Evolutionary conservation across 2,329 filamentous ascomycete species (phyloP).

Genomic region (Epichloe typhina): DNA sequence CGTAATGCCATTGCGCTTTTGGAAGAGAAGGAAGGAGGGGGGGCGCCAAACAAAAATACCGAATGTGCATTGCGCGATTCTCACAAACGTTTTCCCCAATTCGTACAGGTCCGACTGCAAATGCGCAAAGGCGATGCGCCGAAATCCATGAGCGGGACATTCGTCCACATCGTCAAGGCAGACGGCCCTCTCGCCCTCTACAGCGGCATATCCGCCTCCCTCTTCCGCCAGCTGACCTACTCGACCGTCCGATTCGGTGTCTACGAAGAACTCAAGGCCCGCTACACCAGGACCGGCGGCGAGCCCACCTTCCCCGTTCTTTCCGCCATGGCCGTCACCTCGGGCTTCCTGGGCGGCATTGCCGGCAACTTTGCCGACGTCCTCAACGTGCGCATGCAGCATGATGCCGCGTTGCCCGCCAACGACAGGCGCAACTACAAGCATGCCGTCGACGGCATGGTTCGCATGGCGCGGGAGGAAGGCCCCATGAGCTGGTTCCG

Average conservation of each 20-base stretch:
- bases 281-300: slow-evolving; percentile 34
- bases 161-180: slow-evolving; percentile 63
- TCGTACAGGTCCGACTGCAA: slow-evolving; percentile 70
- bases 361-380: slow-evolving; percentile 93
- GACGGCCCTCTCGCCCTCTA: slow-evolving; percentile 77
- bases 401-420: slow-evolving; percentile 64
- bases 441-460: slow-evolving; percentile 73
- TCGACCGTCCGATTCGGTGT: slow-evolving; percentile 92
- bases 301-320: slow-evolving; percentile 62
- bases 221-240: slow-evolving; percentile 90
- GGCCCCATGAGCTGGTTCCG: slow-evolving; percentile 66
- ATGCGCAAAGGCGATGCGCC: slow-evolving; percentile 64
- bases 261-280: slow-evolving; percentile 83
- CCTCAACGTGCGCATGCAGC: slow-evolving; percentile 96
- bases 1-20: not conserved
- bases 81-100: not conserved
- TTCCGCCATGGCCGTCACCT: slow-evolving; percentile 66
- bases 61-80: not conserved
- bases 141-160: slow-evolving; percentile 73
- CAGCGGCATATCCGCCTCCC: slow-evolving; percentile 78
- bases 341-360: slow-evolving; percentile 79
- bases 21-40: not conserved
- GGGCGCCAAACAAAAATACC: not conserved
- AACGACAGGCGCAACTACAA: slow-evolving; percentile 50
- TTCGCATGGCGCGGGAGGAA: slow-evolving; percentile 79